These are phyloP conservation scores for Dianthus caryophyllus DNA, from an alignment of 148 eudicot species.

Conservation along the genomic window DNA sequence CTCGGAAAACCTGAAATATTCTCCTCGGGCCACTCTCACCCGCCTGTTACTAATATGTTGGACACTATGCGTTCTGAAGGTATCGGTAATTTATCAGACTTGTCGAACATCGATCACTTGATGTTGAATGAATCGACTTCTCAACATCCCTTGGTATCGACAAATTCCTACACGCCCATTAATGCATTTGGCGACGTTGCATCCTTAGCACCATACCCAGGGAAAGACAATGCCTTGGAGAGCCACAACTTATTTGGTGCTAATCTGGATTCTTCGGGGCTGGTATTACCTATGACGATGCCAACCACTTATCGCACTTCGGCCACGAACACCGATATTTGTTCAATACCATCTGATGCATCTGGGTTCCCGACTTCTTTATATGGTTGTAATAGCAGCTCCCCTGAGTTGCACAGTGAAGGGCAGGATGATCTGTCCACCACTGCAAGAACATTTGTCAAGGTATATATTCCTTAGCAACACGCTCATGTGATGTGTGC, in stretches of 20 bases:
- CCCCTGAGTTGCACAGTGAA: constrained; percentile 71
- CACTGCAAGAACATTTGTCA: constrained; percentile 58
- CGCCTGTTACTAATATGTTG: constrained; percentile 51
- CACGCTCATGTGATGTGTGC: no score
- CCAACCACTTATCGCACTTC: constrained; percentile 45
- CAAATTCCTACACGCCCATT: constrained; percentile 45
- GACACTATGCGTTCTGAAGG: constrained; percentile 57
- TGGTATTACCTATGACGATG: constrained; percentile 75
- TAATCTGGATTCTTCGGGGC: constrained; percentile 72
- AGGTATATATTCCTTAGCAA: constrained; percentile 21
- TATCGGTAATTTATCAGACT: constrained; percentile 51
- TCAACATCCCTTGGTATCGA: constrained; percentile 56
- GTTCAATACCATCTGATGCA: constrained; percentile 61
- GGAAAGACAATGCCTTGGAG: constrained; percentile 52
- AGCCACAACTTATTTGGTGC: constrained; percentile 60
- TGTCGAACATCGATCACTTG: constrained; percentile 45
- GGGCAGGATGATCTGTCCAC: constrained; percentile 68
- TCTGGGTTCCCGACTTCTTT: constrained; percentile 63
- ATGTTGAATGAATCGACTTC: constrained; percentile 49
- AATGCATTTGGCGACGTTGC: constrained; percentile 48
- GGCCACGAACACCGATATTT: constrained; percentile 49
- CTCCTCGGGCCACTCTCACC: constrained; percentile 49
- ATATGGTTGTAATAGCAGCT: constrained; percentile 65
- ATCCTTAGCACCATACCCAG: constrained; percentile 67
- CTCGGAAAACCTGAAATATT: constrained; percentile 51